A percentile compares a stretch with the other conserved stretches of the same genome.
Conservation (phyloP, 768 basidiomycete species). For the Suillus placidus region DNA sequence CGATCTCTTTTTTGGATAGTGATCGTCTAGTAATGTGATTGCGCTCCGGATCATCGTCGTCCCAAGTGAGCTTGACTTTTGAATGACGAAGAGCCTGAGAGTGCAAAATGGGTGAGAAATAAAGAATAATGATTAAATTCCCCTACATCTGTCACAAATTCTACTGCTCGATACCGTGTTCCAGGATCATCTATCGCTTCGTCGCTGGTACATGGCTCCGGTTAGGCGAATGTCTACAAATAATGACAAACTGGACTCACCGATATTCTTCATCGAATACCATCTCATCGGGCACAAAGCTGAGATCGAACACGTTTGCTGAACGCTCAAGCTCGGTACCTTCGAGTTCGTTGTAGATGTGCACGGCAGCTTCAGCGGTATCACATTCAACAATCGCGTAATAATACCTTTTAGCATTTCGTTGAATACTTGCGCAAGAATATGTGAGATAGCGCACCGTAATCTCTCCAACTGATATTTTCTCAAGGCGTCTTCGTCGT, state of each 20-base stretch:
- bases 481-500: constrained; percentile 85
- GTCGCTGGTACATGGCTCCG: constrained; percentile 54
- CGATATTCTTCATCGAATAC: constrained; percentile 75
- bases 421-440: neutral
- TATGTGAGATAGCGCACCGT: constrained; percentile 52
- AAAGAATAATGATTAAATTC: constrained; percentile 8
- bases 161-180: constrained; percentile 68
- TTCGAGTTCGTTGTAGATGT: constrained; percentile 85
- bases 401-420: constrained; percentile 67
- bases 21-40: constrained; percentile 75
- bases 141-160: constrained; percentile 91
- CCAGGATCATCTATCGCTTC: constrained; percentile 73
- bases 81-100: constrained; percentile 92
- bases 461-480: constrained; percentile 93
- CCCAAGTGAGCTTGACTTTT: constrained; percentile 98
- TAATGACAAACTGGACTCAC: constrained; percentile 39
- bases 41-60: constrained; percentile 93
- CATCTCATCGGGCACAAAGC: constrained; percentile 92
- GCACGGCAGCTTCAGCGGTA: constrained; percentile 69
- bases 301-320: constrained; percentile 93
- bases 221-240: neutral
- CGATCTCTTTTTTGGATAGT: constrained; percentile 83
- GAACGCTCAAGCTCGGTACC: constrained; percentile 96
- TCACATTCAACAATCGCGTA: constrained; percentile 95
- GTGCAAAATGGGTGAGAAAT: neutral